phyloP scores from a whole-genome alignment of 768 basidiomycete species.

The Russula abietina region DNA sequence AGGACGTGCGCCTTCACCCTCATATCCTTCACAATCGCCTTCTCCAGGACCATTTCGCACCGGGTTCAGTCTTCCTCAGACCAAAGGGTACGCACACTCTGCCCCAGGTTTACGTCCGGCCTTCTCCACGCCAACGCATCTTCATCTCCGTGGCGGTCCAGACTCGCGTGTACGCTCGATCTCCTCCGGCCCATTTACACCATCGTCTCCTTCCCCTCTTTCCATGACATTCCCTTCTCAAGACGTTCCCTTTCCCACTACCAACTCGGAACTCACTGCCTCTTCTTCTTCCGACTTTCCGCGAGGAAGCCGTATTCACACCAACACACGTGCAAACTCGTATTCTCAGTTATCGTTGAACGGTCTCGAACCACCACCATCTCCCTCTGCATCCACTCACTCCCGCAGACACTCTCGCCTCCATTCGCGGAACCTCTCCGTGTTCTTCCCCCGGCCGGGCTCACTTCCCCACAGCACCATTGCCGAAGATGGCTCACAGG shows the following conservation, averaged over 20 bases:
- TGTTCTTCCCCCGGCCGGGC: slow-evolving; percentile 85
- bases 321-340: slow-evolving; percentile 13
- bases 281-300: slow-evolving; percentile 11
- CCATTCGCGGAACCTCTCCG: slow-evolving; percentile 86
- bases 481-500: slow-evolving; percentile 60
- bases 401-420: slow-evolving; percentile 56
- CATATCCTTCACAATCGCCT: slow-evolving; percentile 29
- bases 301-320: background rate
- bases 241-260: slow-evolving; percentile 25
- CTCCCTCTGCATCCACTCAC: slow-evolving; percentile 31
- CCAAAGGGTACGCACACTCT: slow-evolving; percentile 27
- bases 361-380: slow-evolving; percentile 13
- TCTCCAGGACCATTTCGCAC: slow-evolving; percentile 23
- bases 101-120: slow-evolving; percentile 30
- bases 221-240: slow-evolving; percentile 36
- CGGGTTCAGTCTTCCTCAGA: slow-evolving; percentile 40
- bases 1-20: slow-evolving; percentile 21
- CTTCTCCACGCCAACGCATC: slow-evolving; percentile 28
- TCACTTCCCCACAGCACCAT: slow-evolving; percentile 53
- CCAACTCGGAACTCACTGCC: slow-evolving; percentile 9
- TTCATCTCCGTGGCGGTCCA: slow-evolving; percentile 19
- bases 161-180: slow-evolving; percentile 46
- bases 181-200: slow-evolving; percentile 44
- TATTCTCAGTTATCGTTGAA: slow-evolving; percentile 17
- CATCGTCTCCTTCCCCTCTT: slow-evolving; percentile 47